Percentiles rank a stretch among this genome's conserved stretches.
phyloP scores from a whole-genome alignment of 1,284 basidiomycete genomes.

The Crepidotus sp. region DNA sequence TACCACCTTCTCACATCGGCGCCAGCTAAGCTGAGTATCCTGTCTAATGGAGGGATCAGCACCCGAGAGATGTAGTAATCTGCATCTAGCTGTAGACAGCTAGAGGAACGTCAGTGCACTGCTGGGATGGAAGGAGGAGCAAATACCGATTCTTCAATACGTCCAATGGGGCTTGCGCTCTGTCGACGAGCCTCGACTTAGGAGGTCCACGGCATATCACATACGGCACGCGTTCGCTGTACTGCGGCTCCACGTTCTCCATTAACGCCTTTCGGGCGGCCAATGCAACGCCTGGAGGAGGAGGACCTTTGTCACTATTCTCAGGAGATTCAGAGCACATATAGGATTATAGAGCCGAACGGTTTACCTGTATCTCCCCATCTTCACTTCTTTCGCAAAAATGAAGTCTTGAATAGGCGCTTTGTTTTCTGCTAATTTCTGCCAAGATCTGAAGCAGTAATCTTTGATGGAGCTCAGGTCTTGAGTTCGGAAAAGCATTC shows the following conservation, averaged over 20 bases:
- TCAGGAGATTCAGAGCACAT: conserved; percentile 17
- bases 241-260: conserved; percentile 83
- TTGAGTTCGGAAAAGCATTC: conserved; percentile 82
- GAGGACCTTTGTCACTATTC: conserved; percentile 67
- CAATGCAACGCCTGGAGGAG: conserved; percentile 86
- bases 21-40: conserved; percentile 89
- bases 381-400: conserved; percentile 87
- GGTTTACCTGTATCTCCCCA: conserved; percentile 83
- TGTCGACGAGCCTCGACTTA: conserved; percentile 67
- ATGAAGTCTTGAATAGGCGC: conserved; percentile 87
- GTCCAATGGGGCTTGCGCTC: conserved; percentile 74
- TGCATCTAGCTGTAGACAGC: conserved; percentile 53
- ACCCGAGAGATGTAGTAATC: conserved; percentile 87
- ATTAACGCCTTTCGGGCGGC: conserved; percentile 68
- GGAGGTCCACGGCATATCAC: conserved; percentile 69
- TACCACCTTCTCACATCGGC: conserved; percentile 88
- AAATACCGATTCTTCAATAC: conserved; percentile 62
- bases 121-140: neutral
- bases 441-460: conserved; percentile 79
- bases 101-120: neutral
- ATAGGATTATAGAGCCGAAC: neutral
- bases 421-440: conserved; percentile 73
- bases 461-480: conserved; percentile 86
- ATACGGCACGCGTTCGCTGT: conserved; percentile 91
- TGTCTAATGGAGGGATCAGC: conserved; percentile 82